A percentile compares a stretch with the other conserved stretches of the same genome.
phyloP scores from a whole-genome alignment of 169 alveolate genomes.

The Cryptosporidium canis region DNA sequence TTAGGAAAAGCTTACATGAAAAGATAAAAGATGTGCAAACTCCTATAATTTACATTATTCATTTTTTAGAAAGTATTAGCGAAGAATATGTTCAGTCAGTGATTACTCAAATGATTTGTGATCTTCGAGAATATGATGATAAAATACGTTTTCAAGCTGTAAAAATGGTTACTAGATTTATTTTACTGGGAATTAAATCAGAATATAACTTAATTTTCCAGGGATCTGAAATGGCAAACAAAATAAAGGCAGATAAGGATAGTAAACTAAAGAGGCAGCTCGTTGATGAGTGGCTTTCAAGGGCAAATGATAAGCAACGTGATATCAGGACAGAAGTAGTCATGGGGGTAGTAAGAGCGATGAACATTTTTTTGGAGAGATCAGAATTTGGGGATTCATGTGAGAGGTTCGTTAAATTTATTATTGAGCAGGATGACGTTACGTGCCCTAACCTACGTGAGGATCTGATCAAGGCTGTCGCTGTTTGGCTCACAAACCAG shows the following conservation, averaged over 20 bases:
- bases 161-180: constrained; percentile 9
- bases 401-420: neutral
- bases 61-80: constrained; percentile 3
- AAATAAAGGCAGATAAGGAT: neutral
- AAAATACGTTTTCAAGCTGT: neutral
- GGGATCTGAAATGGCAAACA: neutral
- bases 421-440: neutral
- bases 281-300: constrained; percentile 18
- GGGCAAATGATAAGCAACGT: neutral
- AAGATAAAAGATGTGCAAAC: neutral
- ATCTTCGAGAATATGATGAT: constrained; percentile 1
- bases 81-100: constrained; percentile 21
- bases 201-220: neutral
- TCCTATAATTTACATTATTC: neutral
- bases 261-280: neutral
- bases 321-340: constrained; percentile 4
- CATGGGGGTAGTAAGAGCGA: neutral
- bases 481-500: neutral
- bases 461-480: neutral
- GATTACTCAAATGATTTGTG: constrained; percentile 17
- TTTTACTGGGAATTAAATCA: neutral
- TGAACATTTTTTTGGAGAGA: neutral
- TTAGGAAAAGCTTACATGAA: neutral
- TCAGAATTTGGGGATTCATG: constrained; percentile 1
- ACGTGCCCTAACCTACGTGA: constrained; percentile 30